Evolutionary conservation across 139 green algal genomes (phyloP), one percentile per base, ranked within the genome.

Genomic region (Tetraselmis chui): DNA sequence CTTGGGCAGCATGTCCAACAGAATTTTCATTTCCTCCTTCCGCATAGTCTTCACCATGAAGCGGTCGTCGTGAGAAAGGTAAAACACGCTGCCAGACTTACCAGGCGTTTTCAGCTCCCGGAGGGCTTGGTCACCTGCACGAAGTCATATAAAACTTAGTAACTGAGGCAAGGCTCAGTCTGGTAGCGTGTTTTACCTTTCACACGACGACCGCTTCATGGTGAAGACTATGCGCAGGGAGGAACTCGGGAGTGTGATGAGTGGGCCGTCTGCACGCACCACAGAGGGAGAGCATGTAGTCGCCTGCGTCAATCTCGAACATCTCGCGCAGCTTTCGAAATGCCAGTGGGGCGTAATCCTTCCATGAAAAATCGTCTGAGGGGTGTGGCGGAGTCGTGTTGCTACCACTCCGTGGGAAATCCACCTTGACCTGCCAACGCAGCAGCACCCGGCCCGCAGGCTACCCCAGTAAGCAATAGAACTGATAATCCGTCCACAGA

Each of bases 21-120:
- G 89, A 78, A 91, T 89, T 32, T 90, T 84, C 87, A 94, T 91
- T 87, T 98, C 94, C 32, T 89, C 79, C 30, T 91, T 89, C 45
- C 83, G 78, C 83, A 97, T 89, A 28, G 91, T 95, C 85, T 96
- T 96, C 58, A 95, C 88, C 25, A 96, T 79, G 82, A 92, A 97
- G 26, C 84, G 84, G 81, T 92, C 89, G 84, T 98, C 94, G 59
- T 93, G 82, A 1, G 89, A 94, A 27, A 97, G 58, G 83, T 93
- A 98, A 85, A 98, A 98, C 25, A 98, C 84, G 81, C 80, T 90
- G 76, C 94, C 95, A 30, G 83, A 92, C 88, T 98, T 97, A 76
- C 93, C 96, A 0, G 96, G 95, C 23, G 90, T 95, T 29, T 92
- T 91, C 78, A 99, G 90, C 91, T 98, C 92, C 80, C 95, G 86